Conservation (phyloP, 805 yeast genomes). For the Zygoascus flipseniorum region DNA sequence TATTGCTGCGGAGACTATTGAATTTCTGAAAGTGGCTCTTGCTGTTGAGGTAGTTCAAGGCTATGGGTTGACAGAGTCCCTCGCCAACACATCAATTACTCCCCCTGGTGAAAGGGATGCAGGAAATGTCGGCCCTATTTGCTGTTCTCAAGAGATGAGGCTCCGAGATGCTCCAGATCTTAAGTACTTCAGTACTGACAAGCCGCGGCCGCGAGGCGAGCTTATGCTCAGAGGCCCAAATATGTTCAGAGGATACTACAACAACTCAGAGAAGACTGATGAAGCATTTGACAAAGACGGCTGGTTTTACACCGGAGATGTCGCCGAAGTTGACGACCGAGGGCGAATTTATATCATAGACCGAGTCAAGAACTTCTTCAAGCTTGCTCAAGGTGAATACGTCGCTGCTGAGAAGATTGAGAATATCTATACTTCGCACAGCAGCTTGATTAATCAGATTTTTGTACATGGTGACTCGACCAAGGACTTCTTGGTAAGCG, state of each 20-base stretch:
- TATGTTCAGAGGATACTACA: conserved; percentile 47
- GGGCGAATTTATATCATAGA: conserved; percentile 60
- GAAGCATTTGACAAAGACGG: conserved; percentile 47
- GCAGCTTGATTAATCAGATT: conserved; percentile 44
- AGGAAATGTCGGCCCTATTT: conserved; percentile 48
- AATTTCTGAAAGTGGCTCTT: conserved; percentile 52
- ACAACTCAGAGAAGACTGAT: conserved; percentile 46
- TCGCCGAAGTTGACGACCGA: conserved; percentile 41
- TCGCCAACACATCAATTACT: conserved; percentile 47
- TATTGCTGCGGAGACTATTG: conserved; percentile 50
- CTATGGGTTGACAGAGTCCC: conserved; percentile 67
- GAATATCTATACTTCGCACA: conserved; percentile 46
- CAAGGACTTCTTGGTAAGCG: conserved; percentile 47
- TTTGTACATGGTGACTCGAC: conserved; percentile 59
- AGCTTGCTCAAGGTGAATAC: conserved; percentile 57
- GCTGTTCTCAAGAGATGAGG: conserved; percentile 47
- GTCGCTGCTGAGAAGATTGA: conserved; percentile 72
- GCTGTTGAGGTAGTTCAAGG: conserved; percentile 55
- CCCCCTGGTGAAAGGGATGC: conserved; percentile 36
- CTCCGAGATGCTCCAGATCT: conserved; percentile 58
- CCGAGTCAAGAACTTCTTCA: conserved; percentile 73
- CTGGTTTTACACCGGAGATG: conserved; percentile 64
- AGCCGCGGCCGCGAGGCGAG: conserved; percentile 49
- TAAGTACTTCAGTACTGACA: conserved; percentile 39
- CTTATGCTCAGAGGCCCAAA: conserved; percentile 58